Percentiles rank a stretch among this genome's conserved stretches.
phyloP scores from a whole-genome alignment of 192 early-diverging fungal genomes.

The Jimgerdemannia lactiflua region DNA sequence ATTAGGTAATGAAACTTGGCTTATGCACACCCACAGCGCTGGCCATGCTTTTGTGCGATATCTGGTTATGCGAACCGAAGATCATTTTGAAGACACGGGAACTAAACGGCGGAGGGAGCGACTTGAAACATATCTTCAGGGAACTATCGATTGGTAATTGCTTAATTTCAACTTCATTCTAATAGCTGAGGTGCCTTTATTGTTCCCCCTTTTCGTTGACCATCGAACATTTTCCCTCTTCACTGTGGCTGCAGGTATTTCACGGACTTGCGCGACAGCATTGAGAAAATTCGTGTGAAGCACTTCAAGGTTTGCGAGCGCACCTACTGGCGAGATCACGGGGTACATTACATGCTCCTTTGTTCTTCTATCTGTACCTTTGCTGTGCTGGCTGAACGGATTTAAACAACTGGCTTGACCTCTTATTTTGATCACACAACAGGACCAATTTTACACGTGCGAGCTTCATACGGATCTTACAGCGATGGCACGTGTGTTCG shows the following conservation, averaged over 20 bases:
- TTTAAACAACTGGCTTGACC: background rate
- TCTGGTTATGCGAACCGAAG: background rate
- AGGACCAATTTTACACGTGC: background rate
- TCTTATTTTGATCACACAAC: background rate
- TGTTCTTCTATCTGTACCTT: background rate
- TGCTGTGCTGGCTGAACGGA: background rate
- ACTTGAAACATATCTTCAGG: background rate
- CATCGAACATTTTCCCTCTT: too few species aligned
- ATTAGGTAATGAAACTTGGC: too few species aligned
- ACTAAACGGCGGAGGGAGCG: background rate
- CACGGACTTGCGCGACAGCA: background rate
- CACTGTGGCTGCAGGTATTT: background rate
- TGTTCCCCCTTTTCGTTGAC: background rate
- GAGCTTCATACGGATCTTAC: background rate
- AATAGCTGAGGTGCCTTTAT: background rate
- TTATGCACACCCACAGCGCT: background rate
- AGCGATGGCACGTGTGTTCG: background rate
- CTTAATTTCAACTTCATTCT: background rate
- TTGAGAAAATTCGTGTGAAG: background rate
- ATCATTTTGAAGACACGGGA: background rate
- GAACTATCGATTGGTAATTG: background rate
- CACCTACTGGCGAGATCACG: background rate
- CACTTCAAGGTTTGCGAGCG: background rate
- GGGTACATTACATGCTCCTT: background rate
- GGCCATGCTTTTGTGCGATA: background rate